These are phyloP conservation scores for Bolboschoenus planiculmis DNA, from an alignment of 176 grass and related monocot genomes.

Conservation along the genomic window DNA sequence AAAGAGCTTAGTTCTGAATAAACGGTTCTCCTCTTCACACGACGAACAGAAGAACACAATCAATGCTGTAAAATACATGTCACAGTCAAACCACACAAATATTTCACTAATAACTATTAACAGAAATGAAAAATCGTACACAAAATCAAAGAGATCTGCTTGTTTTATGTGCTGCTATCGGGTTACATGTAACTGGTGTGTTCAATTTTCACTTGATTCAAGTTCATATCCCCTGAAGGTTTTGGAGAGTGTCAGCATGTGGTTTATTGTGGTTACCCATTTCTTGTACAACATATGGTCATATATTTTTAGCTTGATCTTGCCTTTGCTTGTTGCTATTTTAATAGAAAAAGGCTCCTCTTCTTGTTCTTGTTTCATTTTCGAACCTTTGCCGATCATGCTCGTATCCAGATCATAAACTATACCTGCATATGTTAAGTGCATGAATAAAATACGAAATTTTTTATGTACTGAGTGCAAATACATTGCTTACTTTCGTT, in stretches of 20 bases:
- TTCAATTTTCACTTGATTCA: conserved; percentile 18
- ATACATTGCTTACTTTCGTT: conserved; percentile 51
- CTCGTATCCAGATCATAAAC: conserved; percentile 52
- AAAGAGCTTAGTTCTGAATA: conserved; percentile 6
- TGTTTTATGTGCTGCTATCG: not conserved
- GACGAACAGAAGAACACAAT: conserved; percentile 12
- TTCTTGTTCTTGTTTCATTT: conserved; percentile 26
- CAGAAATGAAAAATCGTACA: not conserved
- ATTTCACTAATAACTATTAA: not conserved
- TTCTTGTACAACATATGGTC: conserved; percentile 76
- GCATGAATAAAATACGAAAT: not conserved
- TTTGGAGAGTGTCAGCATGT: conserved; percentile 79
- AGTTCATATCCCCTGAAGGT: conserved; percentile 33
- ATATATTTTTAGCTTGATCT: conserved; percentile 71
- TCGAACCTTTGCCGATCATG: conserved; percentile 37
- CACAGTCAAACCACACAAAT: conserved; percentile 1
- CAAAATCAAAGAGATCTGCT: not conserved
- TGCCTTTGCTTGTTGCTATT: conserved; percentile 73
- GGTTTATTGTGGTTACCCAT: conserved; percentile 80
- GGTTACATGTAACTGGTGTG: not conserved
- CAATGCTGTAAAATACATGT: not conserved
- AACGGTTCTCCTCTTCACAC: not conserved
- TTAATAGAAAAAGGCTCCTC: conserved; percentile 63
- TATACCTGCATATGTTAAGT: conserved; percentile 37
- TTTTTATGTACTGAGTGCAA: not conserved